phyloP scores from a whole-genome alignment of 1,284 basidiomycete species.

The Ustilago xerochloae region DNA sequence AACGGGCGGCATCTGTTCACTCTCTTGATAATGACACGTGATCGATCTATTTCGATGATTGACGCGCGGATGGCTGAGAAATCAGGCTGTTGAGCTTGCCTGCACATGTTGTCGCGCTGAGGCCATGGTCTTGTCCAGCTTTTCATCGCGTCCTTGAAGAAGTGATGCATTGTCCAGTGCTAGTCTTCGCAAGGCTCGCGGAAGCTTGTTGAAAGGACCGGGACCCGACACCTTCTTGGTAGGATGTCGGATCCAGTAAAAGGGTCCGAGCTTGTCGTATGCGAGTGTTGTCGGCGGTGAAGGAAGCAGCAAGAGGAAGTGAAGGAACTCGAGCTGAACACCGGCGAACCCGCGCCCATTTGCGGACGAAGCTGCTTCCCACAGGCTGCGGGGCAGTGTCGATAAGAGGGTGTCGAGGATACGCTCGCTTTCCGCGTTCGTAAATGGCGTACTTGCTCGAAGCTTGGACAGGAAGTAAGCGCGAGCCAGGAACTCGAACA shows the following conservation, averaged over 20 bases:
- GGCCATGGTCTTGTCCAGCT: conserved; percentile 32
- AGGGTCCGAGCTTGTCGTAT: conserved; percentile 31
- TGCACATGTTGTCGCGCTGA: conserved; percentile 11
- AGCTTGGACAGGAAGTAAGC: conserved; percentile 30
- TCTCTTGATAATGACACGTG: no score
- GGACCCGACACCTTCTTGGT: conserved; percentile 25
- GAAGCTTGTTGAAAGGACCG: conserved; percentile 32
- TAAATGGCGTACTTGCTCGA: conserved; percentile 11
- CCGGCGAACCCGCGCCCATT: conserved; percentile 17
- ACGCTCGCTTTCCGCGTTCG: conserved; percentile 9
- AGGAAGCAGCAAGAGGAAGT: conserved; percentile 35
- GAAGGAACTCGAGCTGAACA: conserved; percentile 31
- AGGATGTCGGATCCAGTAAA: conserved; percentile 42
- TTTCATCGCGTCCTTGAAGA: conserved; percentile 11
- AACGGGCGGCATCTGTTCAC: no score
- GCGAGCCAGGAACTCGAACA: conserved; percentile 52
- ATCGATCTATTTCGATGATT: no score
- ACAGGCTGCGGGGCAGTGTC: conserved; percentile 30
- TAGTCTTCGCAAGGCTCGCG: conserved; percentile 17
- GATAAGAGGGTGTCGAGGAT: conserved; percentile 23
- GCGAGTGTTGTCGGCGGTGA: conserved; percentile 12
- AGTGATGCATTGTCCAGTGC: conserved; percentile 29
- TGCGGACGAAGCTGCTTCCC: conserved; percentile 21
- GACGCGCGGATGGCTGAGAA: no score
- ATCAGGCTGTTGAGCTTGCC: neutral